A percentile compares a stretch with the other conserved stretches of the same genome.
Evolutionary conservation across 2,329 filamentous ascomycete genomes (phyloP).

Genomic region (Calonectria hongkongensis): DNA sequence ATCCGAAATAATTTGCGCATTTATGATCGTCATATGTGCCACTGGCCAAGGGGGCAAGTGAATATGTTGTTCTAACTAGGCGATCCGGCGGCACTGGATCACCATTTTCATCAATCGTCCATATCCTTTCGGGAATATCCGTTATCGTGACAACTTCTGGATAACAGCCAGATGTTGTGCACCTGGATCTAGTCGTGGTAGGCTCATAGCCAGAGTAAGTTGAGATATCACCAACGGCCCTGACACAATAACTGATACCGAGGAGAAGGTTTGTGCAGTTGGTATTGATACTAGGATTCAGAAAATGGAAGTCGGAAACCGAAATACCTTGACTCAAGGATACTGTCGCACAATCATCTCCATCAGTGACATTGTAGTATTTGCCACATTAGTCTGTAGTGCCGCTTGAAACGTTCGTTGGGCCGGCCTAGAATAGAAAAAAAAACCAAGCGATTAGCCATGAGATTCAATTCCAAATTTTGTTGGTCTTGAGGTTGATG

Average conservation of each 20-base stretch:
- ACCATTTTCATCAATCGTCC: too few species aligned
- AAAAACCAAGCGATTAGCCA: too few species aligned
- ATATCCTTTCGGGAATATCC: too few species aligned
- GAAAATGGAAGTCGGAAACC: slow-evolving; percentile 28
- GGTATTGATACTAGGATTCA: slow-evolving; percentile 20
- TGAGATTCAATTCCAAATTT: too few species aligned
- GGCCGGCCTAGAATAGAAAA: too few species aligned
- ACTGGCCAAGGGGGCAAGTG: too few species aligned
- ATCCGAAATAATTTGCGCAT: too few species aligned
- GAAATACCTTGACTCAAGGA: slow-evolving; percentile 13
- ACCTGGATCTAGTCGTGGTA: neutral
- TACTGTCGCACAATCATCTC: slow-evolving; percentile 13
- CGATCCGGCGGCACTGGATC: too few species aligned
- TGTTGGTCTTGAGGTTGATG: too few species aligned
- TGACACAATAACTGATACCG: slow-evolving; percentile 23
- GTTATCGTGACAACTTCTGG: too few species aligned
- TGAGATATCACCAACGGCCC: slow-evolving; percentile 23
- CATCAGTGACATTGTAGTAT: slow-evolving; percentile 11
- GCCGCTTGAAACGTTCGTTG: slow-evolving; percentile 26
- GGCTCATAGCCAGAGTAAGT: slow-evolving; percentile 27
- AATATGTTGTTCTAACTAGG: too few species aligned
- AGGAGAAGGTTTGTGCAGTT: slow-evolving; percentile 29
- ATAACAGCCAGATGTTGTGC: neutral
- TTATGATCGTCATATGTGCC: too few species aligned
- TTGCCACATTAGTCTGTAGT: slow-evolving; percentile 14